Evolutionary conservation across 2,329 filamentous ascomycete genomes (phyloP), one percentile per base, ranked within the genome.

Genomic region (Talaromyces sp.): DNA sequence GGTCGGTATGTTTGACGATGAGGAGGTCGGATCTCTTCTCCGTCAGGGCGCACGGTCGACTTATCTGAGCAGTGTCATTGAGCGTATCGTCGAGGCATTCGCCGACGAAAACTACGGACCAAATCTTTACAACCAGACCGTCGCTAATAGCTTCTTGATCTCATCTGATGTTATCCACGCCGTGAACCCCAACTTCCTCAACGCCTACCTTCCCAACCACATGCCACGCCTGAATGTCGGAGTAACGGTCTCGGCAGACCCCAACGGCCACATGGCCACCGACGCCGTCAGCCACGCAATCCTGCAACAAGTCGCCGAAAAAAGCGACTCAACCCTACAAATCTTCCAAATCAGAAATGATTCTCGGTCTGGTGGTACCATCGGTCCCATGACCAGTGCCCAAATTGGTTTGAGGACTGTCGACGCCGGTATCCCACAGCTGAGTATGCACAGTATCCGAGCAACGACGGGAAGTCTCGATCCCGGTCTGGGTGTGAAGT

Each of bases 301-400:
- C 66, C 81, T 98, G 41, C 87, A 89, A 70, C 86, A 91, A 31
- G 86, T 96, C 45, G 93, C 92, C 8, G 88, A 93, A 70, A 88
- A 91, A 66, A 85, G 84, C 67, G 91, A 83, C 60, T 87, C 87
- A 64, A 87, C 85, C 57, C 84, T 96, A 62, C 95, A 98, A 79
- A 83, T 90, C 6, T 98, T 98, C 84, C 93, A 96, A 84, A 98
- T 98, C 75, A 84, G 95, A 65, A 99, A 98, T 75, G 95, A 98
- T 78, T 90, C 86, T 10, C 84, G 94, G 63, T 92, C 88, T 73
- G 95, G 95, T 35, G 95, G 95, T 16, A 99, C 95, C 0, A 93
- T 98, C n/a, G 95, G 95, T 0, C 95, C 95, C 0, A 93, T 93
- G 86, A 84, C 97, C 41, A 92, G 89, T 70, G 87, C 89, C 33